These are phyloP conservation scores for Urochloa ruziziensis DNA, from an alignment of 176 grass and related monocot species.

Conservation along the genomic window DNA sequence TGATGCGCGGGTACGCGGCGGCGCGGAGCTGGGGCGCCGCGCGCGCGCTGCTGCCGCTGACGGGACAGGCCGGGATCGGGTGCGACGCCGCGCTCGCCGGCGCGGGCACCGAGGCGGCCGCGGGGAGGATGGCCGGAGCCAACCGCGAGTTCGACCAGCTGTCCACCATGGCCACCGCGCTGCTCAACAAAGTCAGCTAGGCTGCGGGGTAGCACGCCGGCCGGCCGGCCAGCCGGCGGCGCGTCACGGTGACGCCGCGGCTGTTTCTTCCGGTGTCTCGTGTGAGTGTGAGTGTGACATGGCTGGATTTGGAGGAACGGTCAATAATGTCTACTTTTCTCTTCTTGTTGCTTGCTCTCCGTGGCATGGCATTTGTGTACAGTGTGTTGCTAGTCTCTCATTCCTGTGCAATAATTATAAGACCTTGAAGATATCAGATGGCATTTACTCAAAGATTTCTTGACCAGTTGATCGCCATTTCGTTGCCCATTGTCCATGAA, in stretches of 20 bases:
- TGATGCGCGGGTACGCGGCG: conserved; percentile 39
- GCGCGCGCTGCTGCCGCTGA: conserved; percentile 17
- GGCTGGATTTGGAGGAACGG: background rate
- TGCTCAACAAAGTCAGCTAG: conserved; percentile 26
- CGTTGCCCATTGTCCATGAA: background rate
- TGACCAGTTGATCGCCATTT: background rate
- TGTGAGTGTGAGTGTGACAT: no score
- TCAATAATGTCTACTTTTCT: background rate
- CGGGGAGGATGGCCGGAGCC: background rate
- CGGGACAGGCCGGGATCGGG: conserved; percentile 28
- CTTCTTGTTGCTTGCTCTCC: background rate
- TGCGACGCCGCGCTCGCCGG: conserved; percentile 30
- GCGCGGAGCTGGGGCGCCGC: conserved; percentile 13
- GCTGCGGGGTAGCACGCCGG: no score
- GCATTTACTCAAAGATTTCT: background rate
- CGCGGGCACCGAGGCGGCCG: background rate
- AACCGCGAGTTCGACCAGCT: conserved; percentile 43
- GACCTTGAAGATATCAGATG: background rate
- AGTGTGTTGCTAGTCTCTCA: background rate
- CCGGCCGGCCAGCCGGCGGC: background rate
- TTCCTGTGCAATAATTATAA: background rate
- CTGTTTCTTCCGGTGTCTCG: background rate
- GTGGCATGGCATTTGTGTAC: background rate
- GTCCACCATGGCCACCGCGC: conserved; percentile 36
- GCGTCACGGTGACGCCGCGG: no score